phyloP scores from a whole-genome alignment of 2,329 filamentous ascomycete genomes.

The Pleoardoris graminearum region DNA sequence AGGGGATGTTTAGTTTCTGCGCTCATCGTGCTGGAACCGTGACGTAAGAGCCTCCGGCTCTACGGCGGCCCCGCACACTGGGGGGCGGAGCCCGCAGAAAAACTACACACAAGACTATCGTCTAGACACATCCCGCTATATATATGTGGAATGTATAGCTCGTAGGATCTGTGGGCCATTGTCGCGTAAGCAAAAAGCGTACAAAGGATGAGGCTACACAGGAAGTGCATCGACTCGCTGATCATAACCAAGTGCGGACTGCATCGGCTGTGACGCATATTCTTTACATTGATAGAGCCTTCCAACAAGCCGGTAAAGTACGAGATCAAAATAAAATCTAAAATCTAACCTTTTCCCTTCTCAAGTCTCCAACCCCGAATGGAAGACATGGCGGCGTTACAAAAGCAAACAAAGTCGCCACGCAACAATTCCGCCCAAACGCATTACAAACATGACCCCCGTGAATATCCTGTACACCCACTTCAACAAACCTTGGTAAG shows the following conservation, averaged over 20 bases:
- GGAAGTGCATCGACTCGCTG: too few species aligned
- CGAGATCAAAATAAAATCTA: neutral
- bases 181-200: too few species aligned
- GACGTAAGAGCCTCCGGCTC: conserved; percentile 6
- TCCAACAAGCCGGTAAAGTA: too few species aligned
- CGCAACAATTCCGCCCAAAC: conserved; percentile 5
- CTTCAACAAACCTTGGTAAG: neutral
- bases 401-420: conserved; percentile 4
- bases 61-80: conserved; percentile 7
- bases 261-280: too few species aligned
- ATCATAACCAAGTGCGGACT: too few species aligned
- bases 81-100: conserved; percentile 1
- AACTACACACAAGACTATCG: neutral
- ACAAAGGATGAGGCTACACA: too few species aligned
- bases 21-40: conserved; percentile 4
- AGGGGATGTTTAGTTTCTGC: neutral
- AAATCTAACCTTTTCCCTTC: neutral
- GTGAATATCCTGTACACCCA: neutral
- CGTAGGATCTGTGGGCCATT: too few species aligned
- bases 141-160: too few species aligned
- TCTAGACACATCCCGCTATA: neutral
- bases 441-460: neutral
- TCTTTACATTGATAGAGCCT: too few species aligned
- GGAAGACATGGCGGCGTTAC: conserved; percentile 1
- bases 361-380: neutral